phyloP scores from a whole-genome alignment of 352 stramenopile genomes.

The Phytophthora niederhauseri region DNA sequence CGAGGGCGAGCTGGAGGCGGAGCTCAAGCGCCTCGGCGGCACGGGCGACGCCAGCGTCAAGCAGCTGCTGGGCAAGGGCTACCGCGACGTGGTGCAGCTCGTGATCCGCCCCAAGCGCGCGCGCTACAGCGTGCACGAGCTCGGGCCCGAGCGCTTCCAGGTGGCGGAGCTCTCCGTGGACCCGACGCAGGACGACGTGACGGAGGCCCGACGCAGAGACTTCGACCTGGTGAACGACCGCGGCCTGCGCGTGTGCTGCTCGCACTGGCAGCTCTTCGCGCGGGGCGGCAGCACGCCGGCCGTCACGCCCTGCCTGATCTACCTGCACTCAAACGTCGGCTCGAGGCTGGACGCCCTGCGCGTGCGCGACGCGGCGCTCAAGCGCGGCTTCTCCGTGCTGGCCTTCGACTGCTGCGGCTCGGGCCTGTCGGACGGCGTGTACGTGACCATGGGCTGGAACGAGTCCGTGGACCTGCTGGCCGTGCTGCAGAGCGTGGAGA shows the following conservation, averaged over 20 bases:
- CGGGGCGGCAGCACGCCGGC: constrained; percentile 18
- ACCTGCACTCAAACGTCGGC: constrained; percentile 87
- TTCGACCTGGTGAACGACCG: constrained; percentile 78
- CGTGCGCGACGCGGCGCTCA: constrained; percentile 65
- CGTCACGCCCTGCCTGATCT: constrained; percentile 66
- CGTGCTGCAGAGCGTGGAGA: constrained; percentile 69
- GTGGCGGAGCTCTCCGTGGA: constrained; percentile 37
- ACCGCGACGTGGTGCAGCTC: constrained; percentile 75
- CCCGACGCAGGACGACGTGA: constrained; percentile 20
- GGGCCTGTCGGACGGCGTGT: constrained; percentile 76
- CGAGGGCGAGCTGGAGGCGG: constrained; percentile 75
- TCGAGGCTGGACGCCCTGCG: constrained; percentile 71
- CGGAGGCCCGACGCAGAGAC: constrained; percentile 49
- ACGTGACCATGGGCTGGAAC: constrained; percentile 90
- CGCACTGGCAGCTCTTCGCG: constrained; percentile 74
- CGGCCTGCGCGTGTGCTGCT: constrained; percentile 67
- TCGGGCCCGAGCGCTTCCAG: constrained; percentile 58
- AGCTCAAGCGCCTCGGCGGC: constrained; percentile 69
- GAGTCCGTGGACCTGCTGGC: constrained; percentile 74
- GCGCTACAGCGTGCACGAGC: constrained; percentile 52
- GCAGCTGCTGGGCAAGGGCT: constrained; percentile 74
- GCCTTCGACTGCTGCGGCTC: constrained; percentile 87
- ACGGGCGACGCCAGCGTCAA: constrained; percentile 74
- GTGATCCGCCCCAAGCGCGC: constrained; percentile 76
- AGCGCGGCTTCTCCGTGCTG: constrained; percentile 77